These are phyloP conservation scores for Saturnispora ahearnii DNA, from an alignment of 805 yeast genomes.

Conservation along the genomic window DNA sequence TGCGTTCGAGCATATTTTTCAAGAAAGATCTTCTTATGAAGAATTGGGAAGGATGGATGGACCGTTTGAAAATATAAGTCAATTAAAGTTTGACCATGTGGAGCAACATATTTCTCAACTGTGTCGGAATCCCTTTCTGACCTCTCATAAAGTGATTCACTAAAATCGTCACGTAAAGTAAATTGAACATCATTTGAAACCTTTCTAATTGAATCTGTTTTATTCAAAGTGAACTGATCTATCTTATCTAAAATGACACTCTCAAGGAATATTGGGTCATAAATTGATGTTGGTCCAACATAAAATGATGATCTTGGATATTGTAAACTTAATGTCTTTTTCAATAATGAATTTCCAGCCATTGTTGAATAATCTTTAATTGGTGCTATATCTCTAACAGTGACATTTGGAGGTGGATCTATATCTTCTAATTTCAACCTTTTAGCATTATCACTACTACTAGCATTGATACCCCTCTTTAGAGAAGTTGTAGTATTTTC, in stretches of 20 bases:
- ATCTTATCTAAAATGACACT: slow-evolving; percentile 56
- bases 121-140: slow-evolving; percentile 75
- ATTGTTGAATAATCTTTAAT: slow-evolving; percentile 59
- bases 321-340: slow-evolving; percentile 65
- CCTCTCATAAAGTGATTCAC: slow-evolving; percentile 55
- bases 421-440: slow-evolving; percentile 29
- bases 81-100: slow-evolving; percentile 77
- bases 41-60: slow-evolving; percentile 86
- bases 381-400: slow-evolving; percentile 46
- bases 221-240: slow-evolving; percentile 71
- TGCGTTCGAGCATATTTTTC: slow-evolving; percentile 89
- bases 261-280: slow-evolving; percentile 63
- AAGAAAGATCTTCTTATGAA: slow-evolving; percentile 83
- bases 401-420: slow-evolving; percentile 31
- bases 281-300: slow-evolving; percentile 82
- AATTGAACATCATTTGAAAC: slow-evolving; percentile 74
- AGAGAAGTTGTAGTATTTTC: slow-evolving; percentile 36
- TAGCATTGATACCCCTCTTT: slow-evolving; percentile 30
- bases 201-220: slow-evolving; percentile 59
- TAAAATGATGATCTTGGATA: slow-evolving; percentile 85
- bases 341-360: slow-evolving; percentile 54
- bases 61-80: slow-evolving; percentile 76
- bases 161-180: slow-evolving; percentile 69
- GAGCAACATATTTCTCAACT: slow-evolving; percentile 80
- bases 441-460: slow-evolving; percentile 18